Evolutionary conservation across 345 rosid species (phyloP).

Genomic region (Jatropha curcas): DNA sequence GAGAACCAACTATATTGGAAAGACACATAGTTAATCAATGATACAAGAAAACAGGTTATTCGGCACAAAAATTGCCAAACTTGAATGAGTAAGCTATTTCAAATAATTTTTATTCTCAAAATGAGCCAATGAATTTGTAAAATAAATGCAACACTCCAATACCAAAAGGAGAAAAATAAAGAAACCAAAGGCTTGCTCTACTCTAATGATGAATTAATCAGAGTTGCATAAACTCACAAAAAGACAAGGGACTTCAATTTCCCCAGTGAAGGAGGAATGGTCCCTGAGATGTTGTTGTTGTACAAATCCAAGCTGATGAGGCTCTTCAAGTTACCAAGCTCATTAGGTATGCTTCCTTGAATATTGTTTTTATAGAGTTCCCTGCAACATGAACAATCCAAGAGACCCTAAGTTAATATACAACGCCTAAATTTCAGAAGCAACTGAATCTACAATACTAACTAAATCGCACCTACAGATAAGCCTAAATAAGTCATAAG

Average conservation of each 20-base stretch:
- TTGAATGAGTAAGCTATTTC: background rate
- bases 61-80: background rate
- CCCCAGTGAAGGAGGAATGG: slow-evolving; percentile 71
- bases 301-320: slow-evolving; percentile 97
- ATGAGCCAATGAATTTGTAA: background rate
- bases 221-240: slow-evolving; percentile 53
- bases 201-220: background rate
- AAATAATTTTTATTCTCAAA: background rate
- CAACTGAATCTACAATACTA: background rate
- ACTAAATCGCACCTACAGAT: background rate
- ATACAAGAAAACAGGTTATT: background rate
- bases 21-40: background rate
- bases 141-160: background rate
- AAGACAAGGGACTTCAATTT: slow-evolving; percentile 86
- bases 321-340: slow-evolving; percentile 80
- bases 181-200: background rate
- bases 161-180: background rate
- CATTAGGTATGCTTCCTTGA: slow-evolving; percentile 74
- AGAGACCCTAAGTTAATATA: slow-evolving; percentile 2
- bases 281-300: slow-evolving; percentile 86
- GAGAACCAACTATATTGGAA: background rate
- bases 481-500: background rate
- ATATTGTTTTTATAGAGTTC: slow-evolving; percentile 95
- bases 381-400: slow-evolving; percentile 37
- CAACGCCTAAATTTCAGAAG: background rate